These are phyloP conservation scores for Asterella californica DNA, from an alignment of 225 moss, liverwort and hornwort genomes.

Conservation along the genomic window DNA sequence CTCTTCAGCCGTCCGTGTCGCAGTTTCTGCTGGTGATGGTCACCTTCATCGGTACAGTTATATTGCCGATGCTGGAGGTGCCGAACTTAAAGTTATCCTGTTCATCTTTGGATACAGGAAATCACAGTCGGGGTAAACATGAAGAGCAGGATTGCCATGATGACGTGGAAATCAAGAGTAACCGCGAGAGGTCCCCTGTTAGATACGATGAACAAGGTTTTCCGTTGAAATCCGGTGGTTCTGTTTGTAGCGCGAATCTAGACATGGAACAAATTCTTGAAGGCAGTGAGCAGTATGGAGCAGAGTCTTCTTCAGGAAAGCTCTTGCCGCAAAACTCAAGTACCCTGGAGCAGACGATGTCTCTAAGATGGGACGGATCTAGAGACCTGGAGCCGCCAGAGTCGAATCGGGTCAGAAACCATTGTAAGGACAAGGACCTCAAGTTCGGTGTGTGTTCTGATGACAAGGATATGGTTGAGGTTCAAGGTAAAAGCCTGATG, in stretches of 20 bases:
- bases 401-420: neutral
- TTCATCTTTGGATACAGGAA: conserved; percentile 19
- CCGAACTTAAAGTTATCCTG: neutral
- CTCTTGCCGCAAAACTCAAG: neutral
- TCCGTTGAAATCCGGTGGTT: neutral
- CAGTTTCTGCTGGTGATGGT: neutral
- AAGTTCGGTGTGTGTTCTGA: conserved; percentile 1
- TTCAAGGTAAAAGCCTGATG: neutral
- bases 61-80: neutral
- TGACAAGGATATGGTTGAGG: conserved; percentile 8
- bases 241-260: neutral
- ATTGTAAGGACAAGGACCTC: conserved; percentile 15
- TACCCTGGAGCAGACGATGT: neutral
- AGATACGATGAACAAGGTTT: conserved; percentile 13
- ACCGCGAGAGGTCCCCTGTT: conserved; percentile 12
- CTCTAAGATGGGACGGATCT: neutral
- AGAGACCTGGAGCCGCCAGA: neutral
- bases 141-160: conserved; percentile 26
- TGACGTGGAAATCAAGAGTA: conserved; percentile 10
- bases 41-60: neutral
- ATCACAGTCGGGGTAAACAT: conserved; percentile 24
- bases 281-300: neutral
- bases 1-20: neutral
- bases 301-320: conserved; percentile 7
- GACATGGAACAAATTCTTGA: neutral